Percentiles rank a stretch among this genome's conserved stretches.
Conservation (phyloP, 1,139 yeast species). For the Blastobotrys niveus region DNA sequence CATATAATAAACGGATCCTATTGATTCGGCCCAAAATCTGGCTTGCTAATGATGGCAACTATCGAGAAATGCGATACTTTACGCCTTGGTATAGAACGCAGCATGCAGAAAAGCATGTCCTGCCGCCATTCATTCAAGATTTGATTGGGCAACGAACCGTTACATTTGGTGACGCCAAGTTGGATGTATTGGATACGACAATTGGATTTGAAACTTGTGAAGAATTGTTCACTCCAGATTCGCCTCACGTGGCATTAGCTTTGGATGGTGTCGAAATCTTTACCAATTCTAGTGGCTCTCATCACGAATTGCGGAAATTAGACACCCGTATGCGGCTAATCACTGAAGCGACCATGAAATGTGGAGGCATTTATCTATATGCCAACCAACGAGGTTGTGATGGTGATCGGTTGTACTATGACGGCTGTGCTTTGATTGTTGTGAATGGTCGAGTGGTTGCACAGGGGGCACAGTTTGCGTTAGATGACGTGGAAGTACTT, state of each 20-base stretch:
- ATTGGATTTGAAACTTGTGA: constrained; percentile 97
- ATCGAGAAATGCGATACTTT: constrained; percentile 94
- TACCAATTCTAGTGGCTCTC: constrained; percentile 94
- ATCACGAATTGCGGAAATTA: constrained; percentile 87
- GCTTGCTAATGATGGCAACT: constrained; percentile 95
- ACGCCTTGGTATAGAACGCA: constrained; percentile 88
- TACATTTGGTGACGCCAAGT: constrained; percentile 83
- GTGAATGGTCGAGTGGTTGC: constrained; percentile 89
- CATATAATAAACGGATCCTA: constrained; percentile 70
- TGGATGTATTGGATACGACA: constrained; percentile 76
- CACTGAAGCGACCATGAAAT: constrained; percentile 85
- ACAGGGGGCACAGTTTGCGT: constrained; percentile 85
- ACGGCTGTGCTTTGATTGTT: constrained; percentile 92
- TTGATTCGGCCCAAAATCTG: constrained; percentile 87
- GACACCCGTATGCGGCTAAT: constrained; percentile 79
- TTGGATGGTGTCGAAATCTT: constrained; percentile 94
- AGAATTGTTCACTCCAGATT: constrained; percentile 90
- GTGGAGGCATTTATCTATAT: constrained; percentile 92
- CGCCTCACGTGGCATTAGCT: constrained; percentile 89
- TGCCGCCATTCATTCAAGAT: constrained; percentile 61
- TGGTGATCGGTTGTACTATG: constrained; percentile 94
- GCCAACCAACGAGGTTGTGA: constrained; percentile 97
- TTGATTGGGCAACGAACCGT: constrained; percentile 52
- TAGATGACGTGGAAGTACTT: constrained; percentile 86
- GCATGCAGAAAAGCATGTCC: constrained; percentile 60